phyloP scores from a whole-genome alignment of 2,329 filamentous ascomycete species.

The Daldinia eschscholtzii region DNA sequence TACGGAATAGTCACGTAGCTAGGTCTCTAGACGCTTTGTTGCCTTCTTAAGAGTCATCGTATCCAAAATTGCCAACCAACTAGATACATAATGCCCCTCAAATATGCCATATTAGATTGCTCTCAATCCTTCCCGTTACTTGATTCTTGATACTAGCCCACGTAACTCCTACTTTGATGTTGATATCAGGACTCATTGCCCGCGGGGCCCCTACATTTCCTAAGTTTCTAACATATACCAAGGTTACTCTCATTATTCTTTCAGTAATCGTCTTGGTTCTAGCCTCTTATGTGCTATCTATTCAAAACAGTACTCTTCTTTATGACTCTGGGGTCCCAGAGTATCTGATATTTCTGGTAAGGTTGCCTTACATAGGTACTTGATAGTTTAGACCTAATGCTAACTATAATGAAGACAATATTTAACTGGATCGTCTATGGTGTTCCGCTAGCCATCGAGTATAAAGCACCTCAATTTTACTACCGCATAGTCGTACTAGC shows the following conservation, averaged over 20 bases:
- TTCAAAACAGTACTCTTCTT: constrained; percentile 48
- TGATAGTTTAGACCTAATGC: constrained; percentile 33
- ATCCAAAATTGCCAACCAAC: not conserved
- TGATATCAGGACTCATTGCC: constrained; percentile 52
- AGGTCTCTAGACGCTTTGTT: not conserved
- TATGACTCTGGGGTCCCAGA: constrained; percentile 53
- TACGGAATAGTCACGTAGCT: not conserved
- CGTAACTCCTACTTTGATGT: not conserved
- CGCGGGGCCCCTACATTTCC: constrained; percentile 56
- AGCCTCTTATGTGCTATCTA: constrained; percentile 56
- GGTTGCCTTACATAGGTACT: constrained; percentile 44
- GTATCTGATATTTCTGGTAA: constrained; percentile 63
- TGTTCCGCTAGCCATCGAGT: constrained; percentile 54
- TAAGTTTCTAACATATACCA: constrained; percentile 55
- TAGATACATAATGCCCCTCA: not conserved
- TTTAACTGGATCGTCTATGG: constrained; percentile 59
- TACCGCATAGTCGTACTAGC: constrained; percentile 56
- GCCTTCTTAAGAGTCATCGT: not conserved
- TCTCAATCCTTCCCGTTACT: not conserved
- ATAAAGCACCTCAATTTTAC: constrained; percentile 55
- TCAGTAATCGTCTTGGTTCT: constrained; percentile 57
- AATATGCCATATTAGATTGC: not conserved
- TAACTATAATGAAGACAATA: constrained; percentile 52
- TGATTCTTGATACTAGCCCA: not conserved
- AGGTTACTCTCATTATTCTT: constrained; percentile 56